These are phyloP conservation scores for Penicillium griseofulvum DNA, from an alignment of 2,329 filamentous ascomycete genomes.

Conservation along the genomic window DNA sequence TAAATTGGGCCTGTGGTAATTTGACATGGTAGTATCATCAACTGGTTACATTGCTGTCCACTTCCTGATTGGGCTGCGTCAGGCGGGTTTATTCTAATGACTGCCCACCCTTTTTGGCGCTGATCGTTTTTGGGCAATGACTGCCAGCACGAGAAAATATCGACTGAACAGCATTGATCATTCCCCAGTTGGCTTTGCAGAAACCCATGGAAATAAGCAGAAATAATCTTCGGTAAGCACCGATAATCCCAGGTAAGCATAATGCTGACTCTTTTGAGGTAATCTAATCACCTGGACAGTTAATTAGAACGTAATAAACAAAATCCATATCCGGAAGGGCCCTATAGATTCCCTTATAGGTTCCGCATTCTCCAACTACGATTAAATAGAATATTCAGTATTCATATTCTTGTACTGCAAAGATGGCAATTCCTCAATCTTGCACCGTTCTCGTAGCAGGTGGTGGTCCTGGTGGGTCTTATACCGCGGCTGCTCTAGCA, in stretches of 20 bases:
- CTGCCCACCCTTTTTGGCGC: background rate
- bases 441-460: slow-evolving; percentile 22
- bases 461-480: slow-evolving; percentile 49
- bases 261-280: background rate
- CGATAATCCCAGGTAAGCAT: background rate
- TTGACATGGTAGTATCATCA: background rate
- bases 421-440: background rate
- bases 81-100: background rate
- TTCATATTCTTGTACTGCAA: background rate
- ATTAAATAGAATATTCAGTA: background rate
- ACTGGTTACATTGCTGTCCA: background rate
- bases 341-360: background rate
- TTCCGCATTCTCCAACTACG: background rate
- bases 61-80: background rate
- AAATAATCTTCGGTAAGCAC: background rate
- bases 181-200: background rate
- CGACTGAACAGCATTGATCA: background rate
- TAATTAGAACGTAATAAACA: background rate
- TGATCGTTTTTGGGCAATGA: background rate
- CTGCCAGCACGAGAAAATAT: background rate
- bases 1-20: background rate
- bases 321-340: background rate
- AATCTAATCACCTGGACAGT: background rate
- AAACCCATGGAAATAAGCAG: background rate
- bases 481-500: slow-evolving; percentile 44